Conservation (phyloP, 2,329 filamentous ascomycete genomes). For the Phaeosphaeria sp. region DNA sequence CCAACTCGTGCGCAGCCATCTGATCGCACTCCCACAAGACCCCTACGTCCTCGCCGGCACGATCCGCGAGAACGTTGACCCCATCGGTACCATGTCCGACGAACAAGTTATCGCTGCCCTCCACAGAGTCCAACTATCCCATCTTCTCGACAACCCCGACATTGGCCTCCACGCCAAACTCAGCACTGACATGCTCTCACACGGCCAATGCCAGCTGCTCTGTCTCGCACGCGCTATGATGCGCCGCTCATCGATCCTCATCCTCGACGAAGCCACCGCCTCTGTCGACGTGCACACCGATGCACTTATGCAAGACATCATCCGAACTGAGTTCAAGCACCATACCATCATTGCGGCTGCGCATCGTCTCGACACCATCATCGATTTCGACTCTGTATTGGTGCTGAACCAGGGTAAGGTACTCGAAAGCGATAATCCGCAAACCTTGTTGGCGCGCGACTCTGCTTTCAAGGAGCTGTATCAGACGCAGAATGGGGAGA, state of each 20-base stretch:
- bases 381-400: not conserved
- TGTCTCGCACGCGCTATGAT: constrained; percentile 62
- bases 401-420: constrained; percentile 1
- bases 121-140: constrained; percentile 51
- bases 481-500: constrained; percentile 4
- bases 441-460: not conserved
- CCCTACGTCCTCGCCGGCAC: constrained; percentile 54
- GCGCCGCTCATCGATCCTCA: constrained; percentile 59
- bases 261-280: constrained; percentile 65
- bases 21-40: constrained; percentile 58
- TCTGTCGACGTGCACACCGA: constrained; percentile 6
- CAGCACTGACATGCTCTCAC: constrained; percentile 55
- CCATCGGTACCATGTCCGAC: constrained; percentile 41
- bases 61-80: constrained; percentile 57
- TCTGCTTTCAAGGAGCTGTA: constrained; percentile 1
- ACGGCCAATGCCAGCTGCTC: constrained; percentile 73
- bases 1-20: constrained; percentile 48
- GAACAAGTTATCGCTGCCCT: constrained; percentile 48
- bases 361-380: constrained; percentile 4
- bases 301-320: constrained; percentile 7
- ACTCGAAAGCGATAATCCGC: constrained; percentile 2
- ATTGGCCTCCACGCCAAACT: constrained; percentile 24
- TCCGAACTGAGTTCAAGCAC: constrained; percentile 16
- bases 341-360: constrained; percentile 12
- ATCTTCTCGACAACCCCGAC: constrained; percentile 31